These are phyloP conservation scores for Colletotrichum truncatum DNA, from an alignment of 2,329 filamentous ascomycete genomes.

Conservation along the genomic window DNA sequence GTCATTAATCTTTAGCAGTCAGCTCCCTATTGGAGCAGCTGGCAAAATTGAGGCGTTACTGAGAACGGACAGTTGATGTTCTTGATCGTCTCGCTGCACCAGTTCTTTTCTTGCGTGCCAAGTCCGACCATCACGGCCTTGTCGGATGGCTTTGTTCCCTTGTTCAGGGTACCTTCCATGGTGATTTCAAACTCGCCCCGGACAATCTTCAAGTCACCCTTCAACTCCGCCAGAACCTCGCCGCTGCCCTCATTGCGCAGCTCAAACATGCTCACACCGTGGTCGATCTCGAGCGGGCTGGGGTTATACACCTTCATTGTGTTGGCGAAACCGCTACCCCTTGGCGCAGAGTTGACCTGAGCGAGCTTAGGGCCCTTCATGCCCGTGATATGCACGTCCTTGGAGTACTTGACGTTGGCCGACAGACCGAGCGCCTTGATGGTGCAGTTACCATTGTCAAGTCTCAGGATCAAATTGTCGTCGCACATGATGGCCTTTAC, in stretches of 20 bases:
- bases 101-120: conserved; percentile 36
- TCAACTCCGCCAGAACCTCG: conserved; percentile 38
- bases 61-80: conserved; percentile 35
- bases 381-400: conserved; percentile 39
- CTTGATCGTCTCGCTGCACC: conserved; percentile 39
- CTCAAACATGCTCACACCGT: conserved; percentile 42
- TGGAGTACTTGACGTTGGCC: conserved; percentile 36
- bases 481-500: conserved; percentile 41
- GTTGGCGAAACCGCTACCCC: conserved; percentile 29
- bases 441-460: conserved; percentile 40
- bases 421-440: conserved; percentile 36
- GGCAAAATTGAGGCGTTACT: conserved; percentile 23
- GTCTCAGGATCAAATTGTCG: conserved; percentile 37
- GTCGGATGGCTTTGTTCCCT: conserved; percentile 27
- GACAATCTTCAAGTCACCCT: conserved; percentile 39
- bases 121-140: conserved; percentile 37
- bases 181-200: conserved; percentile 39
- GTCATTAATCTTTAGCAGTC: background rate
- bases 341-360: conserved; percentile 34
- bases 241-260: conserved; percentile 37
- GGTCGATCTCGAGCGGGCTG: conserved; percentile 42
- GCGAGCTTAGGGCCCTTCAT: conserved; percentile 37
- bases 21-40: conserved; percentile 6
- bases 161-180: conserved; percentile 34
- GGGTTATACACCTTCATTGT: conserved; percentile 39